Conservation (phyloP, 768 basidiomycete species). For the Amanita rimosa region DNA sequence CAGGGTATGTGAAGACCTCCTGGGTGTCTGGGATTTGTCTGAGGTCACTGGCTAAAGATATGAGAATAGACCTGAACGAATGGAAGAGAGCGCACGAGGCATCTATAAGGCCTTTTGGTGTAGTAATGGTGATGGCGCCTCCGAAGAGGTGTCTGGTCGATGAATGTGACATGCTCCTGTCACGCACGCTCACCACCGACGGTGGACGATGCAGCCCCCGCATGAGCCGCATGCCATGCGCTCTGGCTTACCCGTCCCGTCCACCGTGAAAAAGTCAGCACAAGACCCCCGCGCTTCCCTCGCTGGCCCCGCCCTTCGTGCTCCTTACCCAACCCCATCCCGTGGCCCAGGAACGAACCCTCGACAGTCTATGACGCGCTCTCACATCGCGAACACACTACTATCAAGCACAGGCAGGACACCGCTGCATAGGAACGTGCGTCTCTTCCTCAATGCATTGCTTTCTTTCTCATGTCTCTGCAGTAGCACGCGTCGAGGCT, state of each 20-base stretch:
- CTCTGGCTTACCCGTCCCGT: conserved; percentile 65
- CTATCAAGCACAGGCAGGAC: conserved; percentile 68
- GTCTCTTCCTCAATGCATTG: conserved; percentile 6
- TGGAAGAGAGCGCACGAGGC: conserved; percentile 60
- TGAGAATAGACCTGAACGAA: background rate
- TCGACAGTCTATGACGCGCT: conserved; percentile 57
- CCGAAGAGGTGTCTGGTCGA: conserved; percentile 59
- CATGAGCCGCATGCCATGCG: conserved; percentile 37
- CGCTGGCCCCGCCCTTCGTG: conserved; percentile 62
- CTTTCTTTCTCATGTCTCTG: conserved; percentile 4
- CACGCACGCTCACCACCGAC: conserved; percentile 27
- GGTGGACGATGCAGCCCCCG: conserved; percentile 44
- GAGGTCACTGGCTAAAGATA: conserved; percentile 10
- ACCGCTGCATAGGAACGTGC: conserved; percentile 56
- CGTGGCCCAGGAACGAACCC: conserved; percentile 36
- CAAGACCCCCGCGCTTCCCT: conserved; percentile 56
- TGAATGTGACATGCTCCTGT: conserved; percentile 5
- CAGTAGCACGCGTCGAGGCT: conserved; percentile 68
- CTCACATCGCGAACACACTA: conserved; percentile 64
- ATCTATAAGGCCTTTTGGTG: conserved; percentile 58
- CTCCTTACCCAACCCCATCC: conserved; percentile 31
- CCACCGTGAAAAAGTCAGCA: conserved; percentile 61
- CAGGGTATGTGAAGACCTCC: conserved; percentile 76
- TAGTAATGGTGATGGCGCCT: conserved; percentile 61
- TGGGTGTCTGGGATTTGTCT: conserved; percentile 93